Conservation (phyloP, 2,329 filamentous ascomycete genomes). For the Dactylellina drechsleri region DNA sequence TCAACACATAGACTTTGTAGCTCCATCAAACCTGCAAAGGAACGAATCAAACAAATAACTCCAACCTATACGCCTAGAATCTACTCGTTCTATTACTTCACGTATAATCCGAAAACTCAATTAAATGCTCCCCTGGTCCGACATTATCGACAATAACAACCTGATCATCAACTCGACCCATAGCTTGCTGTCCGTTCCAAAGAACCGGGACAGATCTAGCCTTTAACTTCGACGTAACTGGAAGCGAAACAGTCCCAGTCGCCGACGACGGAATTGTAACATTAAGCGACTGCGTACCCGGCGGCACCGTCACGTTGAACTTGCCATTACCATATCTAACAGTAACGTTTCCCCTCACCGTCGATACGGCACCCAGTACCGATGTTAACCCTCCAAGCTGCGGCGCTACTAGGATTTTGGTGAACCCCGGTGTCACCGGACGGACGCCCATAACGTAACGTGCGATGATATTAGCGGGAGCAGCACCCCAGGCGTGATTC, state of each 20-base stretch:
- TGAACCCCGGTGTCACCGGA: constrained; percentile 19
- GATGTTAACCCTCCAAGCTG: constrained; percentile 1
- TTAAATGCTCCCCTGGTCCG: not conserved
- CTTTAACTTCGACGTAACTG: not conserved
- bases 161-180: not conserved
- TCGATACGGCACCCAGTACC: not conserved
- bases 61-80: too few species aligned
- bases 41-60: too few species aligned
- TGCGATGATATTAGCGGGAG: constrained; percentile 31
- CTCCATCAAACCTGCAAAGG: too few species aligned
- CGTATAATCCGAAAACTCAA: not conserved
- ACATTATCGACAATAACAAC: not conserved
- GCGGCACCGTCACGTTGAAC: not conserved
- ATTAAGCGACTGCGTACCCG: constrained; percentile 15
- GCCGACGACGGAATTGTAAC: not conserved
- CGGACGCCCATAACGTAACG: constrained; percentile 24
- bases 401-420: constrained; percentile 25
- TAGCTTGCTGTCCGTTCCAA: not conserved
- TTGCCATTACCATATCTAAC: not conserved
- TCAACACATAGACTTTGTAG: too few species aligned
- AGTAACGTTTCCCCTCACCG: constrained; percentile 6
- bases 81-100: too few species aligned
- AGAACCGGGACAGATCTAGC: not conserved
- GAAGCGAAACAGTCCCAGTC: not conserved
- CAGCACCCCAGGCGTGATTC: constrained; percentile 33